Base-by-base conservation (phyloP, 768 basidiomycete species). In the Mycena galericulata region DNA sequence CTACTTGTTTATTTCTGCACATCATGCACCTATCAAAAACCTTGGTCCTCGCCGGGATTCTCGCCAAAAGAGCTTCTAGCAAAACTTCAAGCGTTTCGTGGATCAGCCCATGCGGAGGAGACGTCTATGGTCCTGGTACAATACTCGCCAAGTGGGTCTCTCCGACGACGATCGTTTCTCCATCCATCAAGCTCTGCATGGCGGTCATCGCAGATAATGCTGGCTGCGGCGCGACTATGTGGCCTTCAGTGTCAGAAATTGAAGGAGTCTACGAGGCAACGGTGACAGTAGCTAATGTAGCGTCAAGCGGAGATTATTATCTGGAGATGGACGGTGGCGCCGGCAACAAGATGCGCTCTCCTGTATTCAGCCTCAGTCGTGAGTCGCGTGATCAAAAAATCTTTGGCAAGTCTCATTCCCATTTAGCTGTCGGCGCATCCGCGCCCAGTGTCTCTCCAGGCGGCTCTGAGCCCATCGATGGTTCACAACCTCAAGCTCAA, bases 351-450 rank as follows among this genome's bases (percentile, higher is more conserved):
- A 32, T 61, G 66, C 57, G 49, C 17, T 67, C 65, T 8, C 66
- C 70, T 1, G 45, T 49, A 27, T 71, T 71, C 62, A 54, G n/a
- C 36, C 66, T 71, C 41, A 60, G 50, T 56, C 61, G 70, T 67
- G 22, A 54, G 65, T 56, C 34, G 9, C 10, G 22, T 27, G 3
- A 12, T 24, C 11, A 24, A 20, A 5, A 34, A 20, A 10, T 22
- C 10, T 32, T 45, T 10, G 4, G 14, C n/a, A 15, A 12, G 40
- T 40, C 17, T 38, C 6, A 29, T 18, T 47, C 45, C 15, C 14
- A 9, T 30, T 1, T 34, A 70, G 69, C 69, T 43, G 36, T 20
- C 30, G 67, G 67, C 20, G 62, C 61, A 29, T 53, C 45, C n/a
- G 18, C 46, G 4, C 34, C 36, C 29, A 27, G 27, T 18, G 32